Conservation (phyloP, 306 rosid genomes). For the Urtica urens region DNA sequence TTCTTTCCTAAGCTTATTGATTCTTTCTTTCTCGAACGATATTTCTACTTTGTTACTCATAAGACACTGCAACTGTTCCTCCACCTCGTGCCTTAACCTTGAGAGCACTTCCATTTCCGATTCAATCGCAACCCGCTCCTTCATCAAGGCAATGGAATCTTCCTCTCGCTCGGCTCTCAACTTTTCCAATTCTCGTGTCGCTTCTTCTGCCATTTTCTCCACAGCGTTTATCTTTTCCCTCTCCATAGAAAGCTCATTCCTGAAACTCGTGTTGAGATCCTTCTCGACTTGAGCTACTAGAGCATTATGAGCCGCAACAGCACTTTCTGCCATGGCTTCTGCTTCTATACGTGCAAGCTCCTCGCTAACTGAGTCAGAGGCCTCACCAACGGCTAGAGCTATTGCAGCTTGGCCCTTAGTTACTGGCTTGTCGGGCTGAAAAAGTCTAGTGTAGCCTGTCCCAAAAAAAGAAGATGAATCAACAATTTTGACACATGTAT, state of each 20-base stretch:
- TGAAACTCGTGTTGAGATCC: slow-evolving; percentile 73
- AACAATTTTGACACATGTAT: neutral
- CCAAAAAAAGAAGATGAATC: neutral
- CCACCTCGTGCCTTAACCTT: slow-evolving; percentile 68
- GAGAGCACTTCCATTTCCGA: slow-evolving; percentile 86
- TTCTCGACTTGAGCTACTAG: slow-evolving; percentile 90
- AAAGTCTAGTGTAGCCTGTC: slow-evolving; percentile 78
- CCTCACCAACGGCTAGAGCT: slow-evolving; percentile 96
- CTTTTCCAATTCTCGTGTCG: slow-evolving; percentile 65
- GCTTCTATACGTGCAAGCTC: slow-evolving; percentile 99
- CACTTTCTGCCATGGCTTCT: slow-evolving; percentile 88
- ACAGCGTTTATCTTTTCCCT: slow-evolving; percentile 74
- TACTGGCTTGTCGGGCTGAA: slow-evolving; percentile 92
- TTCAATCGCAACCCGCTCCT: slow-evolving; percentile 67
- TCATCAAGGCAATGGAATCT: slow-evolving; percentile 47
- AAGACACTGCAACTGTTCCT: slow-evolving; percentile 71
- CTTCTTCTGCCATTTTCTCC: slow-evolving; percentile 89
- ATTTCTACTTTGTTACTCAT: slow-evolving; percentile 67
- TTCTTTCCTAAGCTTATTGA: slow-evolving; percentile 60
- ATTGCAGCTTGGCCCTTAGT: slow-evolving; percentile 96
- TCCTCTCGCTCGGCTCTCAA: slow-evolving; percentile 59
- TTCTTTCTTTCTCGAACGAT: slow-evolving; percentile 73
- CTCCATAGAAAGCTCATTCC: slow-evolving; percentile 62
- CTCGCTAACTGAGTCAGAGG: slow-evolving; percentile 75
- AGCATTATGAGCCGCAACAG: slow-evolving; percentile 86